Conservation (phyloP, 306 rosid species). For the Gleditsia sinensis region DNA sequence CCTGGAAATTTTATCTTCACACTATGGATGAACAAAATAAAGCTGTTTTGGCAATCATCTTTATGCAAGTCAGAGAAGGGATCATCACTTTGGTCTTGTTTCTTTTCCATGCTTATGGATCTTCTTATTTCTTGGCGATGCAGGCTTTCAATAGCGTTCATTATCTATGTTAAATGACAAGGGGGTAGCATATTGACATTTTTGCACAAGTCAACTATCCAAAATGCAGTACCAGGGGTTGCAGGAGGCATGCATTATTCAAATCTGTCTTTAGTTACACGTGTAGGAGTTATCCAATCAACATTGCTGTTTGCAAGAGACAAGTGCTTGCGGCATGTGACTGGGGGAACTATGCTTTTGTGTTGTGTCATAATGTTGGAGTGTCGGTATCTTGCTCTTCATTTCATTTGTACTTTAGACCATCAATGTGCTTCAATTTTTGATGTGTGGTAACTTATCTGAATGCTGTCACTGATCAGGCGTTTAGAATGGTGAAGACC, state of each 20-base stretch:
- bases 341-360: background rate
- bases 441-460: background rate
- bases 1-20: constrained; percentile 29
- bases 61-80: constrained; percentile 10
- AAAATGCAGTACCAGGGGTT: background rate
- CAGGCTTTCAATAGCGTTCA: background rate
- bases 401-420: background rate
- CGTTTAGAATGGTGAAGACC: background rate
- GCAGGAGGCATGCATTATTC: constrained; percentile 10
- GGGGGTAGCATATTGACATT: background rate
- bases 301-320: constrained; percentile 17
- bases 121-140: background rate
- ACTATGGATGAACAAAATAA: constrained; percentile 25
- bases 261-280: background rate
- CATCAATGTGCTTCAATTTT: constrained; percentile 16
- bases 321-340: background rate
- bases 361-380: background rate
- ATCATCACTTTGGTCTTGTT: constrained; percentile 12
- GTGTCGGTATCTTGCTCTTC: background rate
- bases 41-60: constrained; percentile 17
- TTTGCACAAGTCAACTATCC: constrained; percentile 12
- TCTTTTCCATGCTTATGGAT: constrained; percentile 18
- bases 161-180: background rate
- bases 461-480: background rate
- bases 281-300: background rate